Percentiles rank a stretch among this genome's conserved stretches.
Conservation (phyloP, 2,329 filamentous ascomycete species). For the Pyrenophora tritici-repentis region DNA sequence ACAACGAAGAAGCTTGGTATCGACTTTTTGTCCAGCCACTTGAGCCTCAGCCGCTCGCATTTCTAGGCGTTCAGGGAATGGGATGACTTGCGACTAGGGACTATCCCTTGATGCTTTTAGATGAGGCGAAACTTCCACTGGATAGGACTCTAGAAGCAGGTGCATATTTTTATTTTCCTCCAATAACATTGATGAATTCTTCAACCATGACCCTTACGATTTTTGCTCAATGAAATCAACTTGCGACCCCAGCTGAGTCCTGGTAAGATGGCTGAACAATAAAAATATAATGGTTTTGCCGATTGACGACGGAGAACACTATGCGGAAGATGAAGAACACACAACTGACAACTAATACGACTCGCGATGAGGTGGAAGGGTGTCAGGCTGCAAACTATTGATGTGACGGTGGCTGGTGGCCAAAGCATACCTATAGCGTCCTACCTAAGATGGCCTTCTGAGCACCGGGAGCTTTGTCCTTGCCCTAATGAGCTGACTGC, state of each 20-base stretch:
- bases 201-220: neutral
- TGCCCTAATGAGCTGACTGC: neutral
- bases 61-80: slow-evolving; percentile 33
- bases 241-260: too few species aligned
- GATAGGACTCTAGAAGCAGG: slow-evolving; percentile 6
- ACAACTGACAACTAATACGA: too few species aligned
- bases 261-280: too few species aligned
- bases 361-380: too few species aligned
- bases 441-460: too few species aligned
- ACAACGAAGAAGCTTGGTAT: slow-evolving; percentile 1
- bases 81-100: slow-evolving; percentile 5
- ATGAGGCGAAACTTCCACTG: slow-evolving; percentile 8
- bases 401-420: too few species aligned
- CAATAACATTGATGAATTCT: slow-evolving; percentile 5
- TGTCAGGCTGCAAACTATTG: too few species aligned
- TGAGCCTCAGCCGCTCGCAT: slow-evolving; percentile 22
- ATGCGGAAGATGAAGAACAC: too few species aligned
- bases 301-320: too few species aligned
- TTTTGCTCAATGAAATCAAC: too few species aligned
- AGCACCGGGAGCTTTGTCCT: neutral
- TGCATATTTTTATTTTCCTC: slow-evolving; percentile 24
- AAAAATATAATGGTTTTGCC: too few species aligned
- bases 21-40: neutral
- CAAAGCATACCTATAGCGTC: too few species aligned
- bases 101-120: slow-evolving; percentile 8